Conservation (phyloP, 1,284 basidiomycete genomes). For the Trichosporon coremiiforme region DNA sequence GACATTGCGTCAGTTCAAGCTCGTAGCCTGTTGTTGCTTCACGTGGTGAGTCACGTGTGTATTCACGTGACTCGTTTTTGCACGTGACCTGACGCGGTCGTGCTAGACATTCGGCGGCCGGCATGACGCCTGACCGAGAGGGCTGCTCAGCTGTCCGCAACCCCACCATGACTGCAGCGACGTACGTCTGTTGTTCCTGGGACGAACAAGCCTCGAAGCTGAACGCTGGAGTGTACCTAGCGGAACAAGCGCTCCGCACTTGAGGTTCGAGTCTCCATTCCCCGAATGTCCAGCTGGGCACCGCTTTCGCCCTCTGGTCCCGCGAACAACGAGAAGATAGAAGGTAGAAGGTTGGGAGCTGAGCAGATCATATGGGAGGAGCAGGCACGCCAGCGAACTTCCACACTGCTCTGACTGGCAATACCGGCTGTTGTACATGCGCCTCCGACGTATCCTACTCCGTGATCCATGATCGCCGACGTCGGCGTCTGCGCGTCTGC, state of each 20-base stretch:
- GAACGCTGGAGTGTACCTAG: neutral
- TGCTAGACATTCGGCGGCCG: too few relatives aligned
- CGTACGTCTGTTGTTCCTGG: neutral
- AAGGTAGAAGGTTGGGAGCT: neutral
- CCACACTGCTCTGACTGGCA: neutral
- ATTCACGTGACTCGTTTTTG: neutral
- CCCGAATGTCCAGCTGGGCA: neutral
- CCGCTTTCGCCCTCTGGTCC: neutral
- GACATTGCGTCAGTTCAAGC: conserved; percentile 7
- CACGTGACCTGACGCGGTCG: too few relatives aligned
- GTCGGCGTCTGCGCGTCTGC: neutral
- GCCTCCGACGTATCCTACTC: too few relatives aligned
- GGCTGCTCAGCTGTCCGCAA: neutral
- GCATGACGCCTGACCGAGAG: neutral
- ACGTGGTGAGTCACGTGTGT: neutral
- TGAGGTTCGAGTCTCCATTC: neutral
- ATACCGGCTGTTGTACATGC: neutral
- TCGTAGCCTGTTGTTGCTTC: neutral
- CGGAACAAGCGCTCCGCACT: neutral
- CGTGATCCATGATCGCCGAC: neutral
- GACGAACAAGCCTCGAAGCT: neutral
- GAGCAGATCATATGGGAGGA: neutral
- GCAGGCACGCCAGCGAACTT: neutral
- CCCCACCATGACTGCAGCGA: neutral
- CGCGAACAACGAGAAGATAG: neutral